Percentiles rank a stretch among this genome's conserved stretches.
Evolutionary conservation across 208 protist genomes (phyloP).

Genomic region (Leishmania martiniquensis): DNA sequence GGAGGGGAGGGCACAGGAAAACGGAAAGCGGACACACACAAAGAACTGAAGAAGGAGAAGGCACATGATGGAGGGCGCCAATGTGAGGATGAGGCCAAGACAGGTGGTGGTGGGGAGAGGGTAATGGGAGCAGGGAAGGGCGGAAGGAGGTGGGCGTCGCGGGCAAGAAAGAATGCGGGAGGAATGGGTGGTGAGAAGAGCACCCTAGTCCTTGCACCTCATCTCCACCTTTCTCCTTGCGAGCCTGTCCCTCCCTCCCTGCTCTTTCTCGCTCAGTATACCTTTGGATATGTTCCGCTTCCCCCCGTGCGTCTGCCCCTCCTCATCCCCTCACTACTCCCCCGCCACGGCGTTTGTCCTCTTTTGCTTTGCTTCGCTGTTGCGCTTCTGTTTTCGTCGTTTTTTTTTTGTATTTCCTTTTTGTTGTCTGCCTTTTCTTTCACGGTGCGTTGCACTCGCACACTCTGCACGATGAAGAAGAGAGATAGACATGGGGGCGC

Average conservation of each 20-base stretch:
- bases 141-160: not conserved
- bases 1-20: not conserved
- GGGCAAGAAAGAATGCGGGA: not conserved
- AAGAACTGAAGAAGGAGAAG: not conserved
- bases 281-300: not conserved
- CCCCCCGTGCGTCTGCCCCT: not conserved
- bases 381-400: not conserved
- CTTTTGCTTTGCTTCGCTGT: not conserved
- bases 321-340: not conserved
- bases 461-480: not conserved
- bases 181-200: not conserved
- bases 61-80: not conserved
- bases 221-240: not conserved
- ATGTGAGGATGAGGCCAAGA: not conserved
- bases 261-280: not conserved
- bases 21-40: not conserved
- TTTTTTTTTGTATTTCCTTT: not conserved
- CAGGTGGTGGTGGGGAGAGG: not conserved
- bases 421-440: no score
- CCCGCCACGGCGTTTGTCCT: slow-evolving; percentile 2
- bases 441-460: no score
- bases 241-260: not conserved
- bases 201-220: not conserved
- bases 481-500: not conserved
- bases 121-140: not conserved